phyloP scores from a whole-genome alignment of 2,329 filamentous ascomycete genomes.

The Botrytis pseudocinerea region DNA sequence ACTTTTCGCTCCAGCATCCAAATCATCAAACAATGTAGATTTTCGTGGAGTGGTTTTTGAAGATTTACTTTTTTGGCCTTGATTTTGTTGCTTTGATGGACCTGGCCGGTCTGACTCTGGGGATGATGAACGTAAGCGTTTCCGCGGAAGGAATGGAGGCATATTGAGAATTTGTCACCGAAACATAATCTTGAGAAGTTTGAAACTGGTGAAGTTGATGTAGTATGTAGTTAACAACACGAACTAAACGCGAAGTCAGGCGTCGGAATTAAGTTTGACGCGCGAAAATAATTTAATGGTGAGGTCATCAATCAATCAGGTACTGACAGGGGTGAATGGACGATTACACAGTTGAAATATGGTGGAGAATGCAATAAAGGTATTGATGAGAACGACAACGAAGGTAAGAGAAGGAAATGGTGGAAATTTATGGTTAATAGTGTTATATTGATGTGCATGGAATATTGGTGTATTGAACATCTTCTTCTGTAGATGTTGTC shows the following conservation, averaged over 20 bases:
- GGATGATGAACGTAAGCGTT: constrained; percentile 58
- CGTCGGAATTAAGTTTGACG: neutral
- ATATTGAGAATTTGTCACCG: constrained; percentile 46
- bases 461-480: neutral
- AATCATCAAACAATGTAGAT: constrained; percentile 60
- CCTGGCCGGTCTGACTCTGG: constrained; percentile 40
- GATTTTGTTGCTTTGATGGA: constrained; percentile 10
- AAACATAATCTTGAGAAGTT: neutral
- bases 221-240: neutral
- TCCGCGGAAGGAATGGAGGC: constrained; percentile 69
- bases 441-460: neutral
- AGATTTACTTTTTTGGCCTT: constrained; percentile 30
- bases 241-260: constrained; percentile 18
- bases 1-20: constrained; percentile 51
- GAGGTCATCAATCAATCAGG: constrained; percentile 15
- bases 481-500: neutral
- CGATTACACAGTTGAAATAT: neutral
- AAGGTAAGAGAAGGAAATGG: neutral
- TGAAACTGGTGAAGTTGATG: too few species aligned
- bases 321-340: neutral
- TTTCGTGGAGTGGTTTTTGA: constrained; percentile 47
- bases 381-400: neutral
- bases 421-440: neutral
- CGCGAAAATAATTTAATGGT: neutral
- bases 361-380: neutral